A percentile compares a stretch with the other conserved stretches of the same genome.
phyloP scores from a whole-genome alignment of 345 rosid genomes.

The Hibiscus syriacus region DNA sequence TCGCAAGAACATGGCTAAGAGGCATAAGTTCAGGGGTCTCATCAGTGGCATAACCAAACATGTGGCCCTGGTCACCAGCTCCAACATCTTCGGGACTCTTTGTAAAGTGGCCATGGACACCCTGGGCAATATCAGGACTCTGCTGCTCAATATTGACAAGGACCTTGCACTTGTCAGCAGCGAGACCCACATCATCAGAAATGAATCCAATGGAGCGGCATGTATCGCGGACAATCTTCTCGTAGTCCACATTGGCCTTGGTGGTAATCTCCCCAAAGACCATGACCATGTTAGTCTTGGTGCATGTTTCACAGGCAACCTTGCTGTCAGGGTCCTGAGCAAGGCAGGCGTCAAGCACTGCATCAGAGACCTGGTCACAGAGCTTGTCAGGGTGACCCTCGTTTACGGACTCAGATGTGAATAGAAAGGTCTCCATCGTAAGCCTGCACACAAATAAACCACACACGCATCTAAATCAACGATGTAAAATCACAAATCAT shows the following conservation, averaged over 20 bases:
- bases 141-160: slow-evolving; percentile 77
- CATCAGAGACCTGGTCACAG: slow-evolving; percentile 76
- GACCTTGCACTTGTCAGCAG: slow-evolving; percentile 70
- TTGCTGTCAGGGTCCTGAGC: slow-evolving; percentile 76
- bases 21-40: slow-evolving; percentile 75
- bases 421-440: slow-evolving; percentile 55
- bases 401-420: slow-evolving; percentile 73
- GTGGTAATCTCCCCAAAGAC: slow-evolving; percentile 77
- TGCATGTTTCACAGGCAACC: slow-evolving; percentile 79
- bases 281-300: slow-evolving; percentile 85
- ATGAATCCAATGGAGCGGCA: slow-evolving; percentile 60
- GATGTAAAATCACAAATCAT: not conserved
- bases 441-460: not conserved
- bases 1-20: slow-evolving; percentile 67
- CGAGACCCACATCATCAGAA: slow-evolving; percentile 64
- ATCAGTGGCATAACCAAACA: slow-evolving; percentile 75
- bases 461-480: not conserved
- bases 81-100: slow-evolving; percentile 75
- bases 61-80: slow-evolving; percentile 77
- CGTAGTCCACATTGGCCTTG: slow-evolving; percentile 64
- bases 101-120: slow-evolving; percentile 70
- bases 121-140: slow-evolving; percentile 75
- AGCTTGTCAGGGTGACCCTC: slow-evolving; percentile 87
- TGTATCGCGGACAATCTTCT: slow-evolving; percentile 72
- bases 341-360: slow-evolving; percentile 73